A percentile compares a stretch with the other conserved stretches of the same genome.
phyloP scores from a whole-genome alignment of 2,329 filamentous ascomycete species.

The Alternaria sp. region DNA sequence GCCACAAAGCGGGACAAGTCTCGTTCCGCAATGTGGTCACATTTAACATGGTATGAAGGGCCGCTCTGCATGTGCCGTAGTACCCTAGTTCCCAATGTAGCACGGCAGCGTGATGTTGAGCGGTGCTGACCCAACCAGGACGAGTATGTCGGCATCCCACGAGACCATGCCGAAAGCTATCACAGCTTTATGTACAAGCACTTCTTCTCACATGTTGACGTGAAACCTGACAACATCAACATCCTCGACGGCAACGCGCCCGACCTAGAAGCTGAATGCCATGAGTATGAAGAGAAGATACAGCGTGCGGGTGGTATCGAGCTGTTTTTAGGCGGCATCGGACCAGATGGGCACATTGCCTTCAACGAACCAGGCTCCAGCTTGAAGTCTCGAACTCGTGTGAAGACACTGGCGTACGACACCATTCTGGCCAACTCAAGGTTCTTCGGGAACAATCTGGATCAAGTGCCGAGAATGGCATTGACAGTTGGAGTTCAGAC shows the following conservation, averaged over 20 bases:
- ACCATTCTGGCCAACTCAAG: conserved; percentile 86
- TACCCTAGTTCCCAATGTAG: conserved; percentile 26
- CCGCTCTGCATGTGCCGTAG: conserved; percentile 16
- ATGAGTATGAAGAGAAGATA: conserved; percentile 81
- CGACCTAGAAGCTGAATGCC: conserved; percentile 78
- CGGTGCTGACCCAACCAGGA: conserved; percentile 62
- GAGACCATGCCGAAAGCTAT: conserved; percentile 85
- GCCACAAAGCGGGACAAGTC: conserved; percentile 75
- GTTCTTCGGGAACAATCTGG: conserved; percentile 80
- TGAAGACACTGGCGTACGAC: conserved; percentile 88
- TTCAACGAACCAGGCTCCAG: conserved; percentile 91
- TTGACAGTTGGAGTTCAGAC: conserved; percentile 87
- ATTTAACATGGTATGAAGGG: conserved; percentile 79
- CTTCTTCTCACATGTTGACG: conserved; percentile 87
- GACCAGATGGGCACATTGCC: conserved; percentile 86
- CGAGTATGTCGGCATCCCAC: conserved; percentile 84
- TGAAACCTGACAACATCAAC: conserved; percentile 82
- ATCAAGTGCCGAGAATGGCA: conserved; percentile 80
- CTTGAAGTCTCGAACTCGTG: conserved; percentile 77
- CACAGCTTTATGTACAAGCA: conserved; percentile 94
- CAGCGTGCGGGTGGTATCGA: conserved; percentile 79
- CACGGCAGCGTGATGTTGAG: conserved; percentile 28
- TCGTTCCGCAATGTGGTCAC: conserved; percentile 90
- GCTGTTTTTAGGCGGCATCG: conserved; percentile 84
- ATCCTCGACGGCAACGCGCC: conserved; percentile 82